Percentiles rank a stretch among this genome's conserved stretches.
Conservation (phyloP, 2,329 filamentous ascomycete species). For the Waltergamsia citrina region DNA sequence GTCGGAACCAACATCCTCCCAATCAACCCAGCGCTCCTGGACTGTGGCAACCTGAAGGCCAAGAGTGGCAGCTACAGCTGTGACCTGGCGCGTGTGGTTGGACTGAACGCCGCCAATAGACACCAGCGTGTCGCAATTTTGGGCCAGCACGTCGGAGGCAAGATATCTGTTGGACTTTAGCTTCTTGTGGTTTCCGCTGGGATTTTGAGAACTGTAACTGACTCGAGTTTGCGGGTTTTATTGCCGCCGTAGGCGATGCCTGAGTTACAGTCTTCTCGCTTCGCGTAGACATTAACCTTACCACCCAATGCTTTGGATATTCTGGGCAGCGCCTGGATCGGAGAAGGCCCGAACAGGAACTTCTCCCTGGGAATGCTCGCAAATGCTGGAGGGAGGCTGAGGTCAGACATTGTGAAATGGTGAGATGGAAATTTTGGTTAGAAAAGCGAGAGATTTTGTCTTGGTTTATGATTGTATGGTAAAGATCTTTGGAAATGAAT, state of each 20-base stretch:
- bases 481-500: too few species aligned
- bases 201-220: conserved; percentile 8
- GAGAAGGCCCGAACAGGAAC: conserved; percentile 59
- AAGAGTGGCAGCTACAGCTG: conserved; percentile 48
- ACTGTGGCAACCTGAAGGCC: conserved; percentile 43
- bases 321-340: conserved; percentile 56
- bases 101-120: conserved; percentile 60
- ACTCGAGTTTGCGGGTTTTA: conserved; percentile 61
- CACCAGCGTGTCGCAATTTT: conserved; percentile 51
- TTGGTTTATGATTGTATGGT: too few species aligned
- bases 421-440: too few species aligned
- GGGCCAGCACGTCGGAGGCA: conserved; percentile 48
- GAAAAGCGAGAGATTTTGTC: too few species aligned
- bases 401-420: conserved; percentile 12
- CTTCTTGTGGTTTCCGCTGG: not conserved
- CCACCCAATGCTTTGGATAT: conserved; percentile 52
- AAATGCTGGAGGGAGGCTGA: conserved; percentile 50
- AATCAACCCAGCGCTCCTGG: conserved; percentile 62
- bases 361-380: conserved; percentile 50
- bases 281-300: conserved; percentile 56
- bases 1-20: conserved; percentile 48
- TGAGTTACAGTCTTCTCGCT: conserved; percentile 64
- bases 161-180: conserved; percentile 40
- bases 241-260: conserved; percentile 59
- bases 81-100: conserved; percentile 61